Conservation (phyloP, 2,329 filamentous ascomycete genomes). For the Graphiopsis chlorocephala region DNA sequence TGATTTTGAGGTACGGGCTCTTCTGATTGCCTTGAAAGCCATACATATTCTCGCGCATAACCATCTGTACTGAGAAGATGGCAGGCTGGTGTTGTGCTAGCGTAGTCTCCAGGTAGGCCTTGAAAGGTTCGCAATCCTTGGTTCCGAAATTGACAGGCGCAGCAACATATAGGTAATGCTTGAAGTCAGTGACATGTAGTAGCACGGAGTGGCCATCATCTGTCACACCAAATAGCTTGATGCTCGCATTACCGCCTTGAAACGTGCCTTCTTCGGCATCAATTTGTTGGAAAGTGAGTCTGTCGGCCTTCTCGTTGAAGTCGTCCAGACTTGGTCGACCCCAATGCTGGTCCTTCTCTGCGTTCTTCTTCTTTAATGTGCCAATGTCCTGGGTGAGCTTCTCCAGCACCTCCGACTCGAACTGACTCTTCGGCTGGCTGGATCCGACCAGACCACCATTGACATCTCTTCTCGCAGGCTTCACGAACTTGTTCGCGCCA, state of each 20-base stretch:
- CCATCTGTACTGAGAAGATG: conserved; percentile 78
- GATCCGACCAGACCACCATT: conserved; percentile 62
- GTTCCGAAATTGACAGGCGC: conserved; percentile 79
- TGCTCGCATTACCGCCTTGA: conserved; percentile 69
- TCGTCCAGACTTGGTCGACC: conserved; percentile 61
- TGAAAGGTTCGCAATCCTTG: conserved; percentile 75
- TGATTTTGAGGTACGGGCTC: conserved; percentile 89
- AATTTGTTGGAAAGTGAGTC: conserved; percentile 89
- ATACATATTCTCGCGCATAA: conserved; percentile 86
- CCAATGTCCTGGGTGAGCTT: conserved; percentile 93
- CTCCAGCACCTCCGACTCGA: conserved; percentile 91
- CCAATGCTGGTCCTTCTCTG: conserved; percentile 94
- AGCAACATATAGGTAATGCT: conserved; percentile 91
- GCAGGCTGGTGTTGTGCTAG: conserved; percentile 69
- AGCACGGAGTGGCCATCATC: conserved; percentile 85
- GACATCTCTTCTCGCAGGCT: conserved; percentile 46
- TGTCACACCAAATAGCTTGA: conserved; percentile 93
- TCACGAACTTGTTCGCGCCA: conserved; percentile 56
- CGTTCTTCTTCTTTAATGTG: conserved; percentile 78
- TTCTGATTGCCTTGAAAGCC: conserved; percentile 92
- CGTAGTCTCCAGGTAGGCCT: conserved; percentile 74
- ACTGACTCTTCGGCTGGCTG: conserved; percentile 81
- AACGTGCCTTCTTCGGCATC: conserved; percentile 88
- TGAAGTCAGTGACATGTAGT: conserved; percentile 91
- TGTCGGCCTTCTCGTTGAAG: conserved; percentile 64